A percentile compares a stretch with the other conserved stretches of the same genome.
phyloP scores from a whole-genome alignment of 192 early-diverging fungal species.

The Coemansia sp. region DNA sequence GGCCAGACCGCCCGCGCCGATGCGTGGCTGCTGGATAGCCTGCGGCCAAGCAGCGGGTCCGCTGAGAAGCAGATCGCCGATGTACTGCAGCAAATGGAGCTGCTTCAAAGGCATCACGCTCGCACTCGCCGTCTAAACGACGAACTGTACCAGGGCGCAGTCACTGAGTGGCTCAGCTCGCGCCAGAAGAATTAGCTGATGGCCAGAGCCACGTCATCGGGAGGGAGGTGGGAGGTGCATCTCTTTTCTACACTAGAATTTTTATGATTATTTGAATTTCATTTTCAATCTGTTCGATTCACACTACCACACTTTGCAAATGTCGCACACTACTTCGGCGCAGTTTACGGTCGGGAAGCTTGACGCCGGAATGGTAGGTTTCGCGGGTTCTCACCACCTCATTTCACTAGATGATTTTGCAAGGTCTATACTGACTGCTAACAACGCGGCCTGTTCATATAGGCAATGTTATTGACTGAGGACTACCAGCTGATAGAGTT shows the following conservation, averaged over 20 bases:
- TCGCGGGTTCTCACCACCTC: neutral
- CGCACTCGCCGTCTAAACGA: constrained; percentile 53
- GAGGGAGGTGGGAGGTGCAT: neutral
- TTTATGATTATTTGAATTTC: neutral
- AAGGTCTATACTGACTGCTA: neutral
- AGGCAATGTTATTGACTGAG: constrained; percentile 89
- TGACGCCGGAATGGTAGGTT: constrained; percentile 85
- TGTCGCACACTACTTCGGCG: constrained; percentile 45
- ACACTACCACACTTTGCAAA: constrained; percentile 4
- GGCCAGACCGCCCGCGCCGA: constrained; percentile 27
- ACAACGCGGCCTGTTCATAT: neutral
- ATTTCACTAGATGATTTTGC: neutral
- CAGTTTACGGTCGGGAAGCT: constrained; percentile 91
- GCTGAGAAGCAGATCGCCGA: constrained; percentile 36
- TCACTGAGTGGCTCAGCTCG: constrained; percentile 41
- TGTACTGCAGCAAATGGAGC: constrained; percentile 40
- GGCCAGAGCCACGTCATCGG: neutral
- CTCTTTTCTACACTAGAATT: neutral
- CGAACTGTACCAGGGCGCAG: constrained; percentile 55
- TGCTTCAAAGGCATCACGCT: constrained; percentile 43
- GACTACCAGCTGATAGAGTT: constrained; percentile 99
- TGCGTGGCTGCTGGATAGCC: constrained; percentile 14
- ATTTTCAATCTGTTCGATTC: constrained; percentile 13
- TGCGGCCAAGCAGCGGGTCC: constrained; percentile 19
- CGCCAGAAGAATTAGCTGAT: constrained; percentile 28